phyloP scores from a whole-genome alignment of 2,329 filamentous ascomycete genomes.

The Xylaria polymorpha region DNA sequence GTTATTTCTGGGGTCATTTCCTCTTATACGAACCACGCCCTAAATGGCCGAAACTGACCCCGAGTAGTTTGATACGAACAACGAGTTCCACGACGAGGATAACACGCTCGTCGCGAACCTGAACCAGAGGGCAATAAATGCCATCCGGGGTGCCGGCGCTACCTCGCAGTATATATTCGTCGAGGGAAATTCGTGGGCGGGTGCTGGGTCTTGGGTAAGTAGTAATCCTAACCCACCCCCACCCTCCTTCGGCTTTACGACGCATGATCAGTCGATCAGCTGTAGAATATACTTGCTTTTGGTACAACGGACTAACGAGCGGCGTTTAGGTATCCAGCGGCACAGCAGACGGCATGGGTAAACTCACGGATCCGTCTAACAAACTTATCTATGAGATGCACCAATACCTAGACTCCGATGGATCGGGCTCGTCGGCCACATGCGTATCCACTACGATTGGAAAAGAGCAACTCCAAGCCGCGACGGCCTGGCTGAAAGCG shows the following conservation, averaged over 20 bases:
- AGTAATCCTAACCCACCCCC: not conserved
- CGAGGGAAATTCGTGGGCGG: conserved; percentile 66
- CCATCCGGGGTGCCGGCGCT: conserved; percentile 69
- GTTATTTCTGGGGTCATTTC: not conserved
- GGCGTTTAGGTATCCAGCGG: conserved; percentile 43
- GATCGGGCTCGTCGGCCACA: conserved; percentile 59
- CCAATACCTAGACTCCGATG: conserved; percentile 68
- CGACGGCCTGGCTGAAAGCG: conserved; percentile 65
- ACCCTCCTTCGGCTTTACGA: not conserved
- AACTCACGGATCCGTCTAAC: conserved; percentile 60
- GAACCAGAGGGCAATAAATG: conserved; percentile 73
- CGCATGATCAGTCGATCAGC: not conserved
- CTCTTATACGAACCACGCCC: not conserved
- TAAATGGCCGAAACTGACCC: not conserved
- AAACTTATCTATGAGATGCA: conserved; percentile 70
- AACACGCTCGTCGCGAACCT: conserved; percentile 68
- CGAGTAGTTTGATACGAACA: conserved; percentile 69
- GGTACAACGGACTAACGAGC: not conserved
- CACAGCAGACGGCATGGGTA: conserved; percentile 54
- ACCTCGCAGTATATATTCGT: conserved; percentile 67
- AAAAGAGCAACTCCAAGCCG: conserved; percentile 59
- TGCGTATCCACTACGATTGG: conserved; percentile 65
- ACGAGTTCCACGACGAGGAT: conserved; percentile 73
- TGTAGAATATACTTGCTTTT: not conserved
- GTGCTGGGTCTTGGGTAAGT: conserved; percentile 57